Evolutionary conservation across 768 basidiomycete species (phyloP).

Genomic region (Basidioascus undulatus): DNA sequence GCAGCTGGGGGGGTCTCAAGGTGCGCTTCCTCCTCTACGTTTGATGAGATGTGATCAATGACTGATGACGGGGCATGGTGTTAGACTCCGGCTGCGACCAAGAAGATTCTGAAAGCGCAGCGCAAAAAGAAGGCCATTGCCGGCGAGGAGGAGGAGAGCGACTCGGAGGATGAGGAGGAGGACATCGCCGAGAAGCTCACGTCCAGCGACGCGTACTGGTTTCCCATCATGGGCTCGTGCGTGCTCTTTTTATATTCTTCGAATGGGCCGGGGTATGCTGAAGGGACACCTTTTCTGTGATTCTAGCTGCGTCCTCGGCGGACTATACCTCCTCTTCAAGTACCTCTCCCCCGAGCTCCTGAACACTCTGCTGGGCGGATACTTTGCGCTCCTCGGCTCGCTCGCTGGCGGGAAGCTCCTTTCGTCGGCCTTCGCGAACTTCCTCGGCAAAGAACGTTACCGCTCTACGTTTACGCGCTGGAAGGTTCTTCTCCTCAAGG

Average conservation of each 20-base stretch:
- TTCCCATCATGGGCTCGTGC: conserved; percentile 12
- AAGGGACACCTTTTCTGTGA: too few relatives aligned
- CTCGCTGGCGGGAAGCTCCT: conserved; percentile 38
- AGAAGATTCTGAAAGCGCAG: conserved; percentile 1
- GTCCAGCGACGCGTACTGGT: conserved; percentile 13
- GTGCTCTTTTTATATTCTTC: too few relatives aligned
- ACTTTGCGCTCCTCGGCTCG: conserved; percentile 29
- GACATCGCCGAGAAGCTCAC: conserved; percentile 30
- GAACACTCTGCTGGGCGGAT: conserved; percentile 39
- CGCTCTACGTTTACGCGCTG: conserved; percentile 9
- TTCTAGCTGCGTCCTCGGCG: too few relatives aligned
- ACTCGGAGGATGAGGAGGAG: conserved; percentile 27
- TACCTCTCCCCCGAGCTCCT: conserved; percentile 35
- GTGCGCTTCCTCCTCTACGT: too few relatives aligned
- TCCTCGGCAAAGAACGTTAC: not conserved
- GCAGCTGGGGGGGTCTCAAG: too few relatives aligned
- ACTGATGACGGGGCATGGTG: too few relatives aligned
- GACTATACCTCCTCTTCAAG: conserved; percentile 15
- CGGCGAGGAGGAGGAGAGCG: conserved; percentile 9
- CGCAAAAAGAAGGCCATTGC: conserved; percentile 3
- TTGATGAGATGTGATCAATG: too few relatives aligned
- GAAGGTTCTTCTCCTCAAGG: conserved; percentile 6
- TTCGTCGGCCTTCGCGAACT: conserved; percentile 36
- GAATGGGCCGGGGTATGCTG: too few relatives aligned
- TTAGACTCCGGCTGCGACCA: too few relatives aligned